A percentile compares a stretch with the other conserved stretches of the same genome.
Evolutionary conservation across 1,284 basidiomycete genomes (phyloP).

Genomic region (Papiliotrema fonsecae): DNA sequence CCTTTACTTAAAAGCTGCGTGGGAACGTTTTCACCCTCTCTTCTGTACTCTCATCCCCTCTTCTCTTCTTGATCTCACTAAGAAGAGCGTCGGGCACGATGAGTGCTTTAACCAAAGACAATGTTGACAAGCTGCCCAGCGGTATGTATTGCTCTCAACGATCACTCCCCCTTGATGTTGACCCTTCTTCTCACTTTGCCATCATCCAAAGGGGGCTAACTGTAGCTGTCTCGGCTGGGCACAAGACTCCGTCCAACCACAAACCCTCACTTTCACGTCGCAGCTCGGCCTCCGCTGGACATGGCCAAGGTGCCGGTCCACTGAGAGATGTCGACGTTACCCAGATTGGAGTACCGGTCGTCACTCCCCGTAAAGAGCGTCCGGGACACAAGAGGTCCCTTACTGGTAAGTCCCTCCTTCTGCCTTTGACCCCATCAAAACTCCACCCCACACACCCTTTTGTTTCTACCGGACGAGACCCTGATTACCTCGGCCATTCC

Average conservation of each 20-base stretch:
- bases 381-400: constrained; percentile 39
- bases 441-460: no score
- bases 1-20: no score
- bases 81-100: constrained; percentile 12
- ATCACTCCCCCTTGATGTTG: not conserved
- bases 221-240: constrained; percentile 3
- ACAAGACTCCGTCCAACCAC: constrained; percentile 36
- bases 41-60: not conserved
- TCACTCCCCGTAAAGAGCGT: constrained; percentile 39
- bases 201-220: not conserved
- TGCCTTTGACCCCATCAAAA: not conserved
- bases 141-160: no score
- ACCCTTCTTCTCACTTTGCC: constrained; percentile 7
- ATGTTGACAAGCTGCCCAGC: constrained; percentile 28
- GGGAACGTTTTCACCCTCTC: not conserved
- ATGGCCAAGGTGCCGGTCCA: constrained; percentile 17
- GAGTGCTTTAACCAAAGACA: constrained; percentile 35
- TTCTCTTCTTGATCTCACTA: not conserved
- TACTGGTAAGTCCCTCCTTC: constrained; percentile 27
- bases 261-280: constrained; percentile 41
- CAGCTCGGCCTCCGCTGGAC: constrained; percentile 35
- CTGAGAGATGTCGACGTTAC: constrained; percentile 30
- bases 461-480: no score
- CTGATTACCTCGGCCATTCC: not conserved
- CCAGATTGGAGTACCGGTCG: constrained; percentile 40